A percentile compares a stretch with the other conserved stretches of the same genome.
Evolutionary conservation across 257 asterid species (phyloP).

Genomic region (Solanum raphanifolium): DNA sequence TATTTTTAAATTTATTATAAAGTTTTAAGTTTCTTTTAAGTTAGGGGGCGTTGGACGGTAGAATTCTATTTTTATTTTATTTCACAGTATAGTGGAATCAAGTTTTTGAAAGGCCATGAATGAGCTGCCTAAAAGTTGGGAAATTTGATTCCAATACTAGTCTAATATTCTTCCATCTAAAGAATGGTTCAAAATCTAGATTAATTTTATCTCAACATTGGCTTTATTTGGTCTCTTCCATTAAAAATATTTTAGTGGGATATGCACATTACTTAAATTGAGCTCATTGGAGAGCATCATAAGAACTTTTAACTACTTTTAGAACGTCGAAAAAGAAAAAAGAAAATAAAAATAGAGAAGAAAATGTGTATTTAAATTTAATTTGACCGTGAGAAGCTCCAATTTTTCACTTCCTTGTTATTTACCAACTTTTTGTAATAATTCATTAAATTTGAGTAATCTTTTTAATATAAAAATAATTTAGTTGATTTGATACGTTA

Average conservation of each 20-base stretch:
- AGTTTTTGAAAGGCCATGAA: neutral
- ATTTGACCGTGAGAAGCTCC: neutral
- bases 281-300: neutral
- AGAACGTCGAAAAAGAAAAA: neutral
- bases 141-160: neutral
- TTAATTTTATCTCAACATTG: neutral
- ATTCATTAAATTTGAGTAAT: neutral
- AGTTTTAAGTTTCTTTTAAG: neutral
- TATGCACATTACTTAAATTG: neutral
- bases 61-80: neutral
- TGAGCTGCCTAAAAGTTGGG: neutral
- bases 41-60: neutral
- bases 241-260: neutral
- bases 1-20: neutral
- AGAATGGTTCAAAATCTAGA: neutral
- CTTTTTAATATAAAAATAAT: neutral
- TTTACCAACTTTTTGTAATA: no score
- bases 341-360: accelerated
- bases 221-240: neutral
- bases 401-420: neutral
- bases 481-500: neutral
- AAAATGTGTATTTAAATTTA: neutral
- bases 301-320: neutral
- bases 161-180: neutral
- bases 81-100: neutral